Percentiles rank a stretch among this genome's conserved stretches.
phyloP scores from a whole-genome alignment of 2,329 filamentous ascomycete species.

The Fonsecaea nubica region DNA sequence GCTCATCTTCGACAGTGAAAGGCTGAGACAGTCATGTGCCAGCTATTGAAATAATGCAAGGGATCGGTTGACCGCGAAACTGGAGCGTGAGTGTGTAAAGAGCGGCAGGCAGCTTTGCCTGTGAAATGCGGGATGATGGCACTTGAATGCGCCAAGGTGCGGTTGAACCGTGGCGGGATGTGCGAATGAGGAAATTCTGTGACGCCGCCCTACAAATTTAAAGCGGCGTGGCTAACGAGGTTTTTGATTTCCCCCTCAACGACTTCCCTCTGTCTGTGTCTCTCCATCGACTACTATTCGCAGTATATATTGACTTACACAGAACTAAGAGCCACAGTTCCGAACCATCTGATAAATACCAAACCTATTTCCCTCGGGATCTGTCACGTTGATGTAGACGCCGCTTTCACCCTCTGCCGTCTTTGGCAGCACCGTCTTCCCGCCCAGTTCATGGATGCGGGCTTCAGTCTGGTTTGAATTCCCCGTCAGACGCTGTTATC shows the following conservation, averaged over 20 bases:
- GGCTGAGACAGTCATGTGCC: constrained; percentile 5
- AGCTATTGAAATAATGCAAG: neutral
- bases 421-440: neutral
- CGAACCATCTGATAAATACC: neutral
- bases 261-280: no score
- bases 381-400: neutral
- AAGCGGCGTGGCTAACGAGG: neutral
- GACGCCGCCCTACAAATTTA: neutral
- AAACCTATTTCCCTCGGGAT: neutral
- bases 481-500: neutral
- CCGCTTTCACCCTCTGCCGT: neutral
- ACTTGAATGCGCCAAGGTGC: neutral
- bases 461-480: neutral
- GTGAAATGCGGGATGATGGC: neutral
- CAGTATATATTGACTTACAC: neutral
- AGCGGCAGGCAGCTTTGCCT: neutral
- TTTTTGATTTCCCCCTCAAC: no score
- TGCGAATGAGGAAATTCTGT: neutral
- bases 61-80: neutral
- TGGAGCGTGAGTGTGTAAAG: neutral
- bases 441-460: neutral
- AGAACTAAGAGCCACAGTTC: neutral
- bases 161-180: neutral
- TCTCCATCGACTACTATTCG: no score
- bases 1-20: neutral